A percentile compares a stretch with the other conserved stretches of the same genome.
phyloP scores from a whole-genome alignment of 257 asterid genomes.

The Nicotiana tabacum region DNA sequence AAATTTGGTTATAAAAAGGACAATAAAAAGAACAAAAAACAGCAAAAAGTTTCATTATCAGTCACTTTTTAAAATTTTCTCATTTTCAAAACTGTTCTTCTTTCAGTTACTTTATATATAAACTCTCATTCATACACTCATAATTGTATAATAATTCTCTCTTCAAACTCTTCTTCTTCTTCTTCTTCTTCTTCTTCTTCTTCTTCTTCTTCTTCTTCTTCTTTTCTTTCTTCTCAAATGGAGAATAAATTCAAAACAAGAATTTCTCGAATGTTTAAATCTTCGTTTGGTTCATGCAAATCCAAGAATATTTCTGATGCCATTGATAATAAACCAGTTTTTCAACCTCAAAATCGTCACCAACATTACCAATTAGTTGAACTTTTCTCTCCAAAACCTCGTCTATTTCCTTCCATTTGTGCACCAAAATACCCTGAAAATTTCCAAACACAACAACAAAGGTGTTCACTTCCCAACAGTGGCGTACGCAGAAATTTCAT shows the following conservation, averaged over 20 bases:
- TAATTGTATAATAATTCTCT: slow-evolving; percentile 10
- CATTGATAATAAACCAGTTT: slow-evolving; percentile 13
- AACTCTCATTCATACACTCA: background rate
- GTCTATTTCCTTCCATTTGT: slow-evolving; percentile 16
- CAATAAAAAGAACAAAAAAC: slow-evolving; percentile 6
- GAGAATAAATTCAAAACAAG: slow-evolving; percentile 37
- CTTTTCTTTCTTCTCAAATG: background rate
- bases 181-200: background rate
- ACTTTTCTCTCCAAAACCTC: slow-evolving; percentile 19
- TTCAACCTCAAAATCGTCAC: background rate
- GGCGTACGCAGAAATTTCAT: background rate
- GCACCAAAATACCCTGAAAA: slow-evolving; percentile 1
- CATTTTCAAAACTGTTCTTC: background rate
- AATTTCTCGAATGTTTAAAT: slow-evolving; percentile 39
- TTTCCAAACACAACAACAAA: background rate
- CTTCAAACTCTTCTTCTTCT: background rate
- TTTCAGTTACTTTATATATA: background rate
- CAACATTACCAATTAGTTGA: slow-evolving; percentile 14
- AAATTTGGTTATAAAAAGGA: background rate
- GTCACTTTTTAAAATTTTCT: background rate
- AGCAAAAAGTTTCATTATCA: slow-evolving; percentile 7
- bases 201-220: background rate
- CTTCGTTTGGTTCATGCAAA: slow-evolving; percentile 41
- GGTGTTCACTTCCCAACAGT: background rate
- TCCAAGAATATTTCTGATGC: slow-evolving; percentile 39